Evolutionary conservation across 108 stramenopile genomes (phyloP), one percentile per base, ranked within the genome.

Genomic region (Skeletonema costatum): DNA sequence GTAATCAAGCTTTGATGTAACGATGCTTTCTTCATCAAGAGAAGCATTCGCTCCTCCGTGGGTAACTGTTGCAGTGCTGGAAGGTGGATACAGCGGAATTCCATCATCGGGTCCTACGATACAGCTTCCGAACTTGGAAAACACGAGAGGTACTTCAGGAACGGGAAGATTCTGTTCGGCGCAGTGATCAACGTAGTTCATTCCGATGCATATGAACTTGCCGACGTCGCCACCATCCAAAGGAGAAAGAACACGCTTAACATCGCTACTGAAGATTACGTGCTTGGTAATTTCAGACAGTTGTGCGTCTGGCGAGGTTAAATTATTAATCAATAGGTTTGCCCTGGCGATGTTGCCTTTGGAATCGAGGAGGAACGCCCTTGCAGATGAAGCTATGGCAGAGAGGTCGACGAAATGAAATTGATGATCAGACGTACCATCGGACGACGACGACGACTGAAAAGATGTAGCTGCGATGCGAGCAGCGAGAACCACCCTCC

Each of bases 121-220:
- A 50, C 81, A 65, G 16, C 78, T 80, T 14, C 82, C 77, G 64
- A 87, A 87, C 64, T 89, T 89, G 56, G 73, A 77, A 42, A 90
- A 90, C 5, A 90, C 80, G 35, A 90, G 2, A 7, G 89, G 89
- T 25, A 86, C 89, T 1, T 60, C 65, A 1, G 89, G 89, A 4
- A 89, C 85, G 2, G 70, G 60, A 5, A 86, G 17, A 29, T 81
- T 78, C 60, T 85, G 86, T 65, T 89, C 88, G 11, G 62, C 77
- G 56, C 88, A 89, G 50, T 87, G 86, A 68, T 87, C 85, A 1
- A 65, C 70, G 65, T 89, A 89, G 66, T 89, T 89, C 86, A 89
- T 87, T 16, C 88, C 88, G 42, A 89, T 85, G 68, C 88, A 87
- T 9, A 89, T 39, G 53, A 87, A 85, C 71, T 89, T 89, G 30